These are phyloP conservation scores for Planoprotostelium fungivorum DNA, from an alignment of 78 protist species.

Conservation along the genomic window DNA sequence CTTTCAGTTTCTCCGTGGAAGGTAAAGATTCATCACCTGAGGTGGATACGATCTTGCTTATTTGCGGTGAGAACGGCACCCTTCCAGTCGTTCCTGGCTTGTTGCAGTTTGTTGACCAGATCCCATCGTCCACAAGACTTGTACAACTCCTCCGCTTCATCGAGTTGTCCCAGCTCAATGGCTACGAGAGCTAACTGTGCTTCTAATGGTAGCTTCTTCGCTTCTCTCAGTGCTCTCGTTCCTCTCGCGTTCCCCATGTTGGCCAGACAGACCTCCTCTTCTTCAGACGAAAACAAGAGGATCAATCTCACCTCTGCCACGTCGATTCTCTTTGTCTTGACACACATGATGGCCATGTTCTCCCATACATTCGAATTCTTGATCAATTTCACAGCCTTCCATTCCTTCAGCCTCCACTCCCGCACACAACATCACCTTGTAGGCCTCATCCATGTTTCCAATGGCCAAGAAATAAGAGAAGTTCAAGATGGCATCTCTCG, in stretches of 20 bases:
- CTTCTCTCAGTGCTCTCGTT: conserved; percentile 28
- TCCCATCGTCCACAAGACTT: conserved; percentile 45
- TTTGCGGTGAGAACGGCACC: background rate
- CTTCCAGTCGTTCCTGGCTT: conserved; percentile 1
- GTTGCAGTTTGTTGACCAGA: conserved; percentile 55
- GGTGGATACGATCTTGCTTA: conserved; percentile 66
- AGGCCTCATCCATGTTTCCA: conserved; percentile 87
- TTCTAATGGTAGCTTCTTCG: conserved; percentile 27
- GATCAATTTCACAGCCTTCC: conserved; percentile 45
- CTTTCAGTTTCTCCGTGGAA: background rate
- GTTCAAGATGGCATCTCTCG: conserved; percentile 45
- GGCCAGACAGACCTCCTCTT: conserved; percentile 37
- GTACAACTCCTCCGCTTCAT: conserved; percentile 61
- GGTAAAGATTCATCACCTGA: background rate
- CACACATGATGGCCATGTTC: conserved; percentile 78
- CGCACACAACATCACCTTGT: conserved; percentile 14
- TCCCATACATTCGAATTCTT: conserved; percentile 57
- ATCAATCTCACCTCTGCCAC: conserved; percentile 65
- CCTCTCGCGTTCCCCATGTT: conserved; percentile 67
- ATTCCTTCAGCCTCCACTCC: no score
- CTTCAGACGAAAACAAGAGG: no score
- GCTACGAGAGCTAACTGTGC: conserved; percentile 75
- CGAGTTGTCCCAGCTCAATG: conserved; percentile 48
- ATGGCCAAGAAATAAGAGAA: conserved; percentile 64
- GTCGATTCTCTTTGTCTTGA: conserved; percentile 63